A percentile compares a stretch with the other conserved stretches of the same genome.
phyloP scores from a whole-genome alignment of 1,284 basidiomycete genomes.

The Tremellales sp. region DNA sequence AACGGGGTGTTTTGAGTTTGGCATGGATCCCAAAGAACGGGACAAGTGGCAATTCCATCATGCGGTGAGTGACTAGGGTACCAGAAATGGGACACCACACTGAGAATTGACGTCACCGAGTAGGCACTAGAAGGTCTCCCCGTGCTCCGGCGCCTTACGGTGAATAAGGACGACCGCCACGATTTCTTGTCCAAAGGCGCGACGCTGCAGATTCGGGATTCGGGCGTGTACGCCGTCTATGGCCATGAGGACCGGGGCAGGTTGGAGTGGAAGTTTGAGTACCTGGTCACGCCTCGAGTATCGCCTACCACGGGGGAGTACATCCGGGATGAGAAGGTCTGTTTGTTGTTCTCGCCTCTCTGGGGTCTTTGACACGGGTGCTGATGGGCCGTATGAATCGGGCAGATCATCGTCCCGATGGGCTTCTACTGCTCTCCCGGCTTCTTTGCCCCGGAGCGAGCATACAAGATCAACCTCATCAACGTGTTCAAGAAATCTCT shows the following conservation, averaged over 20 bases:
- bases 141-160: conserved; percentile 60
- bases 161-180: conserved; percentile 60
- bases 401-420: conserved; percentile 35
- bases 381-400: conserved; percentile 59
- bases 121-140: conserved; percentile 62
- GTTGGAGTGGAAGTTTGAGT: conserved; percentile 70
- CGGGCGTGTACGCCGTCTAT: conserved; percentile 67
- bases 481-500: conserved; percentile 25
- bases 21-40: conserved; percentile 55
- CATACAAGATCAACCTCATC: conserved; percentile 13
- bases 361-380: conserved; percentile 45
- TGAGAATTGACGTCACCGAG: neutral
- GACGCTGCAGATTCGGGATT: conserved; percentile 59
- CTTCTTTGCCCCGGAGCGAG: conserved; percentile 22
- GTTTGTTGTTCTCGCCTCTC: conserved; percentile 37
- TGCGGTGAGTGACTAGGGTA: conserved; percentile 47
- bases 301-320: conserved; percentile 52
- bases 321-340: conserved; percentile 60
- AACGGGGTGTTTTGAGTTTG: conserved; percentile 54
- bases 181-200: conserved; percentile 72
- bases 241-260: conserved; percentile 58
- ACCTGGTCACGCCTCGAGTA: conserved; percentile 61
- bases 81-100: neutral
- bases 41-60: conserved; percentile 63
- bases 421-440: conserved; percentile 19